phyloP scores from a whole-genome alignment of 208 protist species.

The Naegleria gruberi region DNA sequence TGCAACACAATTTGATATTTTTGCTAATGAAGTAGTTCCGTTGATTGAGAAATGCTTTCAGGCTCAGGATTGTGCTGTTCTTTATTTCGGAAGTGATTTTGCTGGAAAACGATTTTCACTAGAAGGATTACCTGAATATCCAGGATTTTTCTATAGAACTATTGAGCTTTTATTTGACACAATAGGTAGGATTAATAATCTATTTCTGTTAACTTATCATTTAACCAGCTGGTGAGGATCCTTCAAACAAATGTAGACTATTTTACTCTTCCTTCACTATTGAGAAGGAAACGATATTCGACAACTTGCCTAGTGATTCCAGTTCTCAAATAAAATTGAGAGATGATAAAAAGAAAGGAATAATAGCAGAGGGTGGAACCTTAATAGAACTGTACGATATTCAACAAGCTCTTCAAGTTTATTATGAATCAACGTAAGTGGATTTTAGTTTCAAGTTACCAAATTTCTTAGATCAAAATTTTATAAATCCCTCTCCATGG shows the following conservation, averaged over 20 bases:
- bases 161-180: background rate
- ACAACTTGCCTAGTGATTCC: background rate
- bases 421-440: background rate
- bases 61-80: background rate
- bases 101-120: background rate
- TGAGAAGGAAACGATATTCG: background rate
- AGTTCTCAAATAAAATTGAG: background rate
- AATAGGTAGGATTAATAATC: background rate
- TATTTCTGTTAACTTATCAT: too few relatives aligned
- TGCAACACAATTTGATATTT: background rate
- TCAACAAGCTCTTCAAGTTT: background rate
- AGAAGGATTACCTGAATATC: background rate
- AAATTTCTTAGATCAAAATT: background rate
- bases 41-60: background rate
- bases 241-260: background rate
- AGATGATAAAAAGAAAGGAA: background rate
- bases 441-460: too few relatives aligned
- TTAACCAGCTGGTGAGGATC: too few relatives aligned
- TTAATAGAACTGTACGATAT: background rate
- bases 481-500: background rate
- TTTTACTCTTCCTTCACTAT: background rate
- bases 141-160: background rate
- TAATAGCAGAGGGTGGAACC: background rate
- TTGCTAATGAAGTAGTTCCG: background rate
- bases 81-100: background rate